Conservation (phyloP, 2,329 filamentous ascomycete genomes). For the Huntiella moniliformis region DNA sequence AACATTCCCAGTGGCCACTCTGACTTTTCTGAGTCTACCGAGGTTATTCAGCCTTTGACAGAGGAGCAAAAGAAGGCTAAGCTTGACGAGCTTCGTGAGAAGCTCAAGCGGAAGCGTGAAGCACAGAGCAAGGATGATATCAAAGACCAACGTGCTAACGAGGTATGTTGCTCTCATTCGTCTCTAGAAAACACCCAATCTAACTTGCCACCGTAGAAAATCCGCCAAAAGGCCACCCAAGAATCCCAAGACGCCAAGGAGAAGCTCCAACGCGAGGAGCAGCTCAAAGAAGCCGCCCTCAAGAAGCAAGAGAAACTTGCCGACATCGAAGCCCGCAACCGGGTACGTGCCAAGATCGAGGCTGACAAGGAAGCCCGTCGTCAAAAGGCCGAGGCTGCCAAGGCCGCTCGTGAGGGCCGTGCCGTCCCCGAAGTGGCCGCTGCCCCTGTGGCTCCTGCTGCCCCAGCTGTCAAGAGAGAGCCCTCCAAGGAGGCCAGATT, state of each 20-base stretch:
- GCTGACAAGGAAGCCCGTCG: constrained; percentile 82
- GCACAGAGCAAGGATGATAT: constrained; percentile 54
- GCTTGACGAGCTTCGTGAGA: constrained; percentile 54
- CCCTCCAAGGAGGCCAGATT: constrained; percentile 67
- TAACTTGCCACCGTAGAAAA: constrained; percentile 27
- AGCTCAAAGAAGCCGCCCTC: constrained; percentile 71
- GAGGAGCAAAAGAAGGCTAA: constrained; percentile 78
- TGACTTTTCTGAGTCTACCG: constrained; percentile 83
- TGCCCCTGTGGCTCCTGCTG: constrained; percentile 27
- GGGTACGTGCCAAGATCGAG: constrained; percentile 84
- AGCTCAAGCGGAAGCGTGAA: constrained; percentile 54
- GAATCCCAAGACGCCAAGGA: constrained; percentile 83
- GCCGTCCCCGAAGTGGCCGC: constrained; percentile 23
- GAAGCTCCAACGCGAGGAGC: constrained; percentile 70
- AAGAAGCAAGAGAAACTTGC: constrained; percentile 79
- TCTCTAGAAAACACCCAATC: neutral
- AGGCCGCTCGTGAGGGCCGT: constrained; percentile 68
- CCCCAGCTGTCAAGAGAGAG: constrained; percentile 34
- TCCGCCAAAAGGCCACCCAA: constrained; percentile 71
- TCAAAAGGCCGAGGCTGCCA: constrained; percentile 67
- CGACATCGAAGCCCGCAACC: constrained; percentile 69
- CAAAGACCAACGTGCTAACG: constrained; percentile 66
- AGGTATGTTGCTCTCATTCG: constrained; percentile 29
- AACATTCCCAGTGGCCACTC: constrained; percentile 45
- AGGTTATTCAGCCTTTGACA: constrained; percentile 77